Evolutionary conservation across 129 eudicot species (phyloP), one percentile per base, ranked within the genome.

Genomic region (Flaveria brownii): DNA sequence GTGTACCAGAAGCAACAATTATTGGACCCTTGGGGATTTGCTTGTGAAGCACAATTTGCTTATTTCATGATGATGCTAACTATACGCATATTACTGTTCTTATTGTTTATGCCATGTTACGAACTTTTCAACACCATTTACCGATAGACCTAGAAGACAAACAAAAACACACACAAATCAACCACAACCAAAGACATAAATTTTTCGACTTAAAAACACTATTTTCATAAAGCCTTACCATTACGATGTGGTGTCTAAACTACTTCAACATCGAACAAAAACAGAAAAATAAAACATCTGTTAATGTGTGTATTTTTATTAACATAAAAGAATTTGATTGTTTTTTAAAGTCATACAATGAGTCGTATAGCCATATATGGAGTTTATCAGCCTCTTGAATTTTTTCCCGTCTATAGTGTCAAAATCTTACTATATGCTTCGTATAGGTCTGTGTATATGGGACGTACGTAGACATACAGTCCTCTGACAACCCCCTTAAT

Each of bases 1-100:
- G 68, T 80, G 70, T 80, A 73, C 75, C 63, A 80, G 43, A 80
- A 73, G 84, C 52, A 67, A 73, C 84, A 80, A 80, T 73, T 52
- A 80, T 80, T 80, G 79, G 83, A 43, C 43, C 42, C 79, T 80
- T 73, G 60, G 26, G 79, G 82, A 78, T 78, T 59, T 26, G 43
- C 54, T 70, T 78, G 52, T 70, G 36, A 26, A 65, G 60, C 62
- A 73, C 75, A 80, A 80, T 66, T 56, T 56, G 75, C 75, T 20
- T 52, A 9, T 33, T 73, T 80, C 63, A 45, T 80, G 78, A 54
- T 73, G 60, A 73, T 73, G 66, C 61, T 28, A 70, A 23, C 78
- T 41, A 26, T 61, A 70, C 49, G 39, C 49, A 62, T 36, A 16
- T 73, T 72, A 54, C 61, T 65, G 30, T 42, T 17, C 54, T 73